A percentile compares a stretch with the other conserved stretches of the same genome.
phyloP scores from a whole-genome alignment of 768 basidiomycete genomes.

The Imleria badia region DNA sequence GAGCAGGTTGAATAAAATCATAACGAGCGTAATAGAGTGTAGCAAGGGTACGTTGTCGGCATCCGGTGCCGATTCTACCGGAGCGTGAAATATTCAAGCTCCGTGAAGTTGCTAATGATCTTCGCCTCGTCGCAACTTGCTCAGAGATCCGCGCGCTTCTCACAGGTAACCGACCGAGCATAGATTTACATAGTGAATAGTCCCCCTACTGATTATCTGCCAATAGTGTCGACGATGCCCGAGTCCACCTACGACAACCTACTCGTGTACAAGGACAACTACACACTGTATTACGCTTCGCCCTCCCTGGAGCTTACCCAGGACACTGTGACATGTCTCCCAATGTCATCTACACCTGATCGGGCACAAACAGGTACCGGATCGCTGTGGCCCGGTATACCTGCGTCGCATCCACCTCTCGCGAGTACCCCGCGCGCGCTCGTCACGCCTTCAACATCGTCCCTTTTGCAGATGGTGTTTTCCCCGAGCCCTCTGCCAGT shows the following conservation, averaged over 20 bases:
- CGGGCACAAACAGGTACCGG: neutral
- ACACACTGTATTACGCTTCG: conserved; percentile 6
- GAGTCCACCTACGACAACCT: conserved; percentile 4
- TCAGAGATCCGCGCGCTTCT: conserved; percentile 1
- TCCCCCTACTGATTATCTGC: neutral
- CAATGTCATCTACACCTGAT: conserved; percentile 15
- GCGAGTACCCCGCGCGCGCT: conserved; percentile 10
- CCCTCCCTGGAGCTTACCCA: neutral
- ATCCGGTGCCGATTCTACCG: conserved; percentile 19
- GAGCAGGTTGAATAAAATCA: conserved; percentile 26
- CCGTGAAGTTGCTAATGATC: conserved; percentile 12
- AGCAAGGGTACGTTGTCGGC: conserved; percentile 17
- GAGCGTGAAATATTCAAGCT: conserved; percentile 12
- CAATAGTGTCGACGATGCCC: neutral
- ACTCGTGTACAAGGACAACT: conserved; percentile 5
- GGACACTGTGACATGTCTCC: neutral
- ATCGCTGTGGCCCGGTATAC: neutral
- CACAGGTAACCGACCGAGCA: conserved; percentile 18
- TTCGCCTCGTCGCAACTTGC: neutral
- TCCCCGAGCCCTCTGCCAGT: conserved; percentile 30
- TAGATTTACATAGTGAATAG: neutral
- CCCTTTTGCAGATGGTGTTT: conserved; percentile 13
- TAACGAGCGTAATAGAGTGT: conserved; percentile 8
- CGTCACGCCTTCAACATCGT: conserved; percentile 14
- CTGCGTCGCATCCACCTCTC: neutral